Percentiles rank a stretch among this genome's conserved stretches.
Evolutionary conservation across 108 stramenopile genomes (phyloP).

Genomic region (Asterionellopsis glacialis): DNA sequence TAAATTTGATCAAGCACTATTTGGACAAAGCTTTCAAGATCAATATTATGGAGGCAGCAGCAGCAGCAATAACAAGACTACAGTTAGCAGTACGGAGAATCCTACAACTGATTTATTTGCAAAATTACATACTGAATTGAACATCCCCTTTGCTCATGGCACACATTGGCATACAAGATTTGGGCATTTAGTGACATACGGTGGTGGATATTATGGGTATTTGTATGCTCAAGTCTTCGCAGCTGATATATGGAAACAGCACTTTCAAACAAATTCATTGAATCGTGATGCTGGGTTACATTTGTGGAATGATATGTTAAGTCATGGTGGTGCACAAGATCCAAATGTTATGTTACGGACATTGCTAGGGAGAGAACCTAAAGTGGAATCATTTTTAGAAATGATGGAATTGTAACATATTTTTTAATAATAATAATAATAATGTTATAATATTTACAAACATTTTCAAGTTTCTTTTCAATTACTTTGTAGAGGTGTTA

Average conservation of each 20-base stretch:
- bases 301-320: conserved; percentile 77
- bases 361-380: conserved; percentile 54
- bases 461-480: no score
- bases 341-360: conserved; percentile 66
- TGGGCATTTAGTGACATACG: conserved; percentile 85
- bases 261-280: conserved; percentile 27
- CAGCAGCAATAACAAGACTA: background rate
- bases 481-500: no score
- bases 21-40: conserved; percentile 29
- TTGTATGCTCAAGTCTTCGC: conserved; percentile 82
- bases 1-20: conserved; percentile 76
- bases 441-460: no score
- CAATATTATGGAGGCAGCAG: background rate
- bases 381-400: conserved; percentile 37
- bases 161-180: conserved; percentile 85
- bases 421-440: no score
- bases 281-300: conserved; percentile 36
- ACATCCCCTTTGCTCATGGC: conserved; percentile 57
- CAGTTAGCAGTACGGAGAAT: no score
- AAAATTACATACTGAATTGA: conserved; percentile 42
- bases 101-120: conserved; percentile 57
- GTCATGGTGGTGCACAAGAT: conserved; percentile 78
- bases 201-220: conserved; percentile 86
- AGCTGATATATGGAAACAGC: conserved; percentile 66
- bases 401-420: conserved; percentile 3